Evolutionary conservation across 352 stramenopile genomes (phyloP).

Genomic region (Pythium scleroteichum): DNA sequence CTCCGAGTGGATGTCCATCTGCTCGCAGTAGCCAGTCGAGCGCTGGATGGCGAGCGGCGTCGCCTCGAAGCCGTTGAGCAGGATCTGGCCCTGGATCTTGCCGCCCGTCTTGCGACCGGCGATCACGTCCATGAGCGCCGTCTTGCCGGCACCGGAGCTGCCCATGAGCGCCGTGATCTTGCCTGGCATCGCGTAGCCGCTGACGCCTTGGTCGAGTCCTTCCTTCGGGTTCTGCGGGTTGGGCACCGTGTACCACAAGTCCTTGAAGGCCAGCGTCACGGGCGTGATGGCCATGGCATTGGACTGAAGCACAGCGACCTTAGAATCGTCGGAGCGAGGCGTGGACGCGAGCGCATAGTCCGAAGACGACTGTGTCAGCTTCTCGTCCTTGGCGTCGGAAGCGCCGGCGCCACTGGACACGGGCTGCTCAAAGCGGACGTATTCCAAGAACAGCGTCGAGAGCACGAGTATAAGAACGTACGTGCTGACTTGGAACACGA

Average conservation of each 20-base stretch:
- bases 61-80: slow-evolving; percentile 39
- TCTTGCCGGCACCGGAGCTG: slow-evolving; percentile 37
- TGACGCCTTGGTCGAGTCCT: slow-evolving; percentile 45
- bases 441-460: slow-evolving; percentile 13
- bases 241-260: slow-evolving; percentile 43
- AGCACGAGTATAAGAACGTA: slow-evolving; percentile 20
- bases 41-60: slow-evolving; percentile 39
- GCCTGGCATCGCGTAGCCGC: slow-evolving; percentile 19
- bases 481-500: slow-evolving; percentile 23
- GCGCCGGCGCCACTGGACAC: not conserved
- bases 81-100: slow-evolving; percentile 64
- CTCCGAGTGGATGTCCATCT: not conserved
- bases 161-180: slow-evolving; percentile 40
- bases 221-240: slow-evolving; percentile 38
- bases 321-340: not conserved
- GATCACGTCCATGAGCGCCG: slow-evolving; percentile 27
- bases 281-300: slow-evolving; percentile 19
- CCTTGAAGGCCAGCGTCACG: slow-evolving; percentile 34
- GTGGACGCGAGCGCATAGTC: slow-evolving; percentile 16
- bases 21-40: slow-evolving; percentile 6
- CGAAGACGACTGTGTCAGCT: not conserved
- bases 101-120: slow-evolving; percentile 76
- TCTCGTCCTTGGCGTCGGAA: not conserved
- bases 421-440: slow-evolving; percentile 23
- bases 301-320: slow-evolving; percentile 10